Conservation (phyloP, 2,329 filamentous ascomycete genomes). For the Gyromitra esculenta region DNA sequence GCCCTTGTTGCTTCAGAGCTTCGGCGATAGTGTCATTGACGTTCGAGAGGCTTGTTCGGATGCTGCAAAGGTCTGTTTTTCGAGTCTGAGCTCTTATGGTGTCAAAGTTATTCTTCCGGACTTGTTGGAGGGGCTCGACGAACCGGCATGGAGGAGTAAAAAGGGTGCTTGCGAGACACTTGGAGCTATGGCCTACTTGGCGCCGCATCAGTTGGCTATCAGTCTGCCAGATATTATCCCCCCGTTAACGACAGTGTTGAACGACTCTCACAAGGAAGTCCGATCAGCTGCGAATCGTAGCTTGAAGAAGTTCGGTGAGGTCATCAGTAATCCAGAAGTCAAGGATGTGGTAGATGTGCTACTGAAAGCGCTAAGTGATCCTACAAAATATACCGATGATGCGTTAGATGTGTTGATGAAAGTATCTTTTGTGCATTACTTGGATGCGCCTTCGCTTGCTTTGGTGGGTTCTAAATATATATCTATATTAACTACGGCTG, state of each 20-base stretch:
- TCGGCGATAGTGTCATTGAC: slow-evolving; percentile 86
- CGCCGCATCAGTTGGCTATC: slow-evolving; percentile 89
- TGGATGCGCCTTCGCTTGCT: slow-evolving; percentile 95
- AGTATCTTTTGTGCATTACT: slow-evolving; percentile 96
- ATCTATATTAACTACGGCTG: background rate
- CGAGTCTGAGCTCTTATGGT: slow-evolving; percentile 90
- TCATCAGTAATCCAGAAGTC: slow-evolving; percentile 97
- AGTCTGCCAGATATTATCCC: slow-evolving; percentile 97
- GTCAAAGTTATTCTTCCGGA: slow-evolving; percentile 95
- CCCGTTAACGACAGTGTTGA: slow-evolving; percentile 89
- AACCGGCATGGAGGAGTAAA: slow-evolving; percentile 97
- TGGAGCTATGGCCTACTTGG: slow-evolving; percentile 97
- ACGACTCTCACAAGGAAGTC: slow-evolving; percentile 98
- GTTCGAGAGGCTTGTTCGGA: slow-evolving; percentile 93
- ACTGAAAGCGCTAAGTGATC: slow-evolving; percentile 95
- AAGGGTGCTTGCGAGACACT: slow-evolving; percentile 96
- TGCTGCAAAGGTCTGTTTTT: slow-evolving; percentile 92
- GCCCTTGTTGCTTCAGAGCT: slow-evolving; percentile 85
- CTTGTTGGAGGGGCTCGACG: slow-evolving; percentile 88
- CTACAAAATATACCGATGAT: slow-evolving; percentile 95
- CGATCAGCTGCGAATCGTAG: slow-evolving; percentile 90
- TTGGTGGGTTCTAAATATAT: slow-evolving; percentile 68
- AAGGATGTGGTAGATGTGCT: slow-evolving; percentile 90
- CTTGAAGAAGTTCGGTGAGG: slow-evolving; percentile 96
- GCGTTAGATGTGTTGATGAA: slow-evolving; percentile 94